Base-by-base conservation (phyloP, 192 early-diverging fungal species). In the Umbelopsis isabellina region DNA sequence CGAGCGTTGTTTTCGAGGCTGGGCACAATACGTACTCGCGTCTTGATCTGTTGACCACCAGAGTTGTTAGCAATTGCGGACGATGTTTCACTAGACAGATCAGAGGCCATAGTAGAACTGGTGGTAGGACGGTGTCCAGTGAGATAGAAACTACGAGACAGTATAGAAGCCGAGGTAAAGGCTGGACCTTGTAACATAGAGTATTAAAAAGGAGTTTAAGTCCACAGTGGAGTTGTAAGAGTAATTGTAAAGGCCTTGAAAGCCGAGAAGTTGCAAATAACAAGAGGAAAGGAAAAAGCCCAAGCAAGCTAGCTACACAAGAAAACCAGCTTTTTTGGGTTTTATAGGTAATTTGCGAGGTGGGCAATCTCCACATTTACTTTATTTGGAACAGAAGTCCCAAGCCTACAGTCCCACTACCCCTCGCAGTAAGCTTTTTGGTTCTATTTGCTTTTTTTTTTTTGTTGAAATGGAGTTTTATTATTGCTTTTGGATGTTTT, bases 1-100 rank as follows among this genome's bases (percentile, higher is more conserved):
- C 73, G 50, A 37, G 44, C 37, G 15, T 50, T 49, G 12, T 30
- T 20, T 15, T 55, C 73, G 13, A 74, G 25, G 15, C 58, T 68
- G 11, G 73, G 73, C 5, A 69, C 50, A 33, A 74, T 44, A 6
- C 73, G 67, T 9, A 71, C 45, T 20, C 58, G 45, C 16, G 58
- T 49, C 48, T 64, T 71, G 44, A 33, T 55, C 55, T 47, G 30
- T 18, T 13, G 53, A n/a, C 23, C 11, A 35, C 30, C 21, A 61
- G 55, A 3, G 3, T 16, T 25, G 30, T 7, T 7, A 12, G 51
- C 8, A 53, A 20, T 12, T 1, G 48, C 1, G 0, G 20, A 49
- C 1, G 15, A 4, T 0, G 51, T 4, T 23, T 12, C 21, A 27
- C 21, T 25, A 53, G 13, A 8, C 1, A 33, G 30, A 33, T 18